phyloP scores from a whole-genome alignment of 306 rosid genomes.

The Oxytropis ochrocephala region DNA sequence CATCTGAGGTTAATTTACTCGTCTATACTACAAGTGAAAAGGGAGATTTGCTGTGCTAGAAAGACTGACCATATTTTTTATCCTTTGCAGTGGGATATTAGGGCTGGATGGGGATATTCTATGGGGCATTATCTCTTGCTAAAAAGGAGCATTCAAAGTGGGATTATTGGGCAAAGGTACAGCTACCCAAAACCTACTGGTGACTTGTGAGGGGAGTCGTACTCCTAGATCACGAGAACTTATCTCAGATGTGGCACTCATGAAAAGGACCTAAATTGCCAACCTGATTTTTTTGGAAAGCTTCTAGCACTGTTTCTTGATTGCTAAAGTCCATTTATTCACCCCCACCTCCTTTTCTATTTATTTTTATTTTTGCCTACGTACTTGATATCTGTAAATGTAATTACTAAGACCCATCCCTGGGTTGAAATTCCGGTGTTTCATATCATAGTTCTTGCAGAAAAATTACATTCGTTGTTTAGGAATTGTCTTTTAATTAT shows the following conservation, averaged over 20 bases:
- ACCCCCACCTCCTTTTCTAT: not conserved
- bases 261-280: not conserved
- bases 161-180: conserved; percentile 5
- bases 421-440: not conserved
- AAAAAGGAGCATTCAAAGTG: conserved; percentile 1
- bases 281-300: conserved; percentile 3
- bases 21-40: not conserved
- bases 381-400: not conserved
- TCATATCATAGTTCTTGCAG: not conserved
- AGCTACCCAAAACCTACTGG: not conserved
- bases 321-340: not conserved
- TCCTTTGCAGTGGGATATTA: not conserved
- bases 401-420: not conserved
- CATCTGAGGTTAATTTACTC: not conserved
- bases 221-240: not conserved
- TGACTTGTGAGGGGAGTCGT: not conserved
- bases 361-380: not conserved
- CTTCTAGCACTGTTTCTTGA: not conserved
- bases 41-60: not conserved
- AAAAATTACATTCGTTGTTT: not conserved
- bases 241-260: not conserved
- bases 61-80: conserved; percentile 5
- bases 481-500: too few relatives aligned
- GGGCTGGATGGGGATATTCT: not conserved
- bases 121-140: not conserved